phyloP scores from a whole-genome alignment of 768 basidiomycete genomes.

The Termitomyces sp. region DNA sequence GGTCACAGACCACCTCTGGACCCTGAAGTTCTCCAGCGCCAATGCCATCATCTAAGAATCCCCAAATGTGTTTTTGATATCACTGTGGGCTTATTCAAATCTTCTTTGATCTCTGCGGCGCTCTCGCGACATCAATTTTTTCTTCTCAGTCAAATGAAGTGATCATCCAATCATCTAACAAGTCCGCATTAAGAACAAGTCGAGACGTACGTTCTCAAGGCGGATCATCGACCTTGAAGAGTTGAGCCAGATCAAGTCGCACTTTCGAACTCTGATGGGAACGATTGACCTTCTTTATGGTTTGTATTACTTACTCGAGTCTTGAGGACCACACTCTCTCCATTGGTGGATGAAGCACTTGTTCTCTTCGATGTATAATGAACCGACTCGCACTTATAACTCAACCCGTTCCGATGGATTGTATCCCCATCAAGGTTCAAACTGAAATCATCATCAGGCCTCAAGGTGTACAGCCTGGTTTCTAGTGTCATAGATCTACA shows the following conservation, averaged over 20 bases:
- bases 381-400: not conserved
- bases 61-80: not conserved
- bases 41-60: not conserved
- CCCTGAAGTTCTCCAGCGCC: not conserved
- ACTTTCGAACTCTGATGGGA: not conserved
- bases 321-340: not conserved
- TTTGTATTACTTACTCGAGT: not conserved
- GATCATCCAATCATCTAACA: not conserved
- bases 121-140: not conserved
- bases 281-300: not conserved
- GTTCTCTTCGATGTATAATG: not conserved
- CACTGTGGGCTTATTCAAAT: not conserved
- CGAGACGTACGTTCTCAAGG: not conserved
- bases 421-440: slow-evolving; percentile 6
- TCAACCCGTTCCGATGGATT: slow-evolving; percentile 5
- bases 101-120: not conserved
- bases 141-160: not conserved
- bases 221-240: not conserved
- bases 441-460: slow-evolving; percentile 8
- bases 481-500: slow-evolving; percentile 11
- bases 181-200: not conserved
- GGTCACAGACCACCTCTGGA: not conserved
- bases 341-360: not conserved
- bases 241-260: not conserved
- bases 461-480: slow-evolving; percentile 28